Evolutionary conservation across 176 grass and related monocot genomes (phyloP).

Genomic region (Guadua angustifolia): DNA sequence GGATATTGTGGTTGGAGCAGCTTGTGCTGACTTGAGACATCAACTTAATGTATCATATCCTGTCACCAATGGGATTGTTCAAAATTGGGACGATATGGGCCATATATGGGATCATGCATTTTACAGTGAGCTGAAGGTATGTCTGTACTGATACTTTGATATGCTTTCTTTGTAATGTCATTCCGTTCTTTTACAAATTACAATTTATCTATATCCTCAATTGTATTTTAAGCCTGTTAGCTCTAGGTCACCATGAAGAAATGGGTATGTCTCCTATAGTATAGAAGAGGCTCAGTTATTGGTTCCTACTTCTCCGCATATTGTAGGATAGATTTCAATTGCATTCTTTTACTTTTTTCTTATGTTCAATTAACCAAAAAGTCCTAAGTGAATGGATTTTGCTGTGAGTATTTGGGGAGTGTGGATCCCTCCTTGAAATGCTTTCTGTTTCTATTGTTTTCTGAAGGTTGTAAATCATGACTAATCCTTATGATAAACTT

Average conservation of each 20-base stretch:
- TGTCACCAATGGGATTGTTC: slow-evolving; percentile 90
- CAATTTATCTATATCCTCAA: background rate
- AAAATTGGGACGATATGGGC: slow-evolving; percentile 99
- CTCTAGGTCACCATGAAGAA: slow-evolving; percentile 81
- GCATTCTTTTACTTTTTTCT: background rate
- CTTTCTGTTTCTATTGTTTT: background rate
- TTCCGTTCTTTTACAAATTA: background rate
- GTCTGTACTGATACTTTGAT: background rate
- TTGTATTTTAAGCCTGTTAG: slow-evolving; percentile 26
- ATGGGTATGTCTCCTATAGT: slow-evolving; percentile 77
- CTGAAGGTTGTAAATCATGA: background rate
- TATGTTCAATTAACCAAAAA: no score
- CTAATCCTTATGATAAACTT: background rate
- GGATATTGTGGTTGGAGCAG: slow-evolving; percentile 88
- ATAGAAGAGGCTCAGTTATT: slow-evolving; percentile 29
- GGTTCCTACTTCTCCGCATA: slow-evolving; percentile 5
- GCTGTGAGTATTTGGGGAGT: background rate
- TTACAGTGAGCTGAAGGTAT: slow-evolving; percentile 94
- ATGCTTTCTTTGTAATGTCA: slow-evolving; percentile 30
- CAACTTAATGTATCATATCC: slow-evolving; percentile 95
- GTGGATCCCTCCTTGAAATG: background rate
- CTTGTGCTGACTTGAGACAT: slow-evolving; percentile 86
- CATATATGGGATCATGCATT: slow-evolving; percentile 99
- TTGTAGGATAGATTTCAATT: no score
- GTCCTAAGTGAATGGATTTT: background rate